phyloP scores from a whole-genome alignment of 2,329 filamentous ascomycete species.

The Blumeria hordei region DNA sequence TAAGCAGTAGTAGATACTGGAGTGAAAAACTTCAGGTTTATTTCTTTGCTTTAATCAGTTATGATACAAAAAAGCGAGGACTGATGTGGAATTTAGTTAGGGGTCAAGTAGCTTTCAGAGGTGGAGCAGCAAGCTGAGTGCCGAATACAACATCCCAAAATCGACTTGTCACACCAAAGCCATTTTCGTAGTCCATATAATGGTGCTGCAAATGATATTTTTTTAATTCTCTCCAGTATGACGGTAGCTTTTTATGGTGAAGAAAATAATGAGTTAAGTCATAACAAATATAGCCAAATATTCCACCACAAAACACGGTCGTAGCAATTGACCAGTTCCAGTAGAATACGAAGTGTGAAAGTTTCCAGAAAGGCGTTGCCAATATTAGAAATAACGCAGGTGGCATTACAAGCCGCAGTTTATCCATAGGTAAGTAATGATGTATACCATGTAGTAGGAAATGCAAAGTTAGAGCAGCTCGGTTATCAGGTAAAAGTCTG shows the following conservation, averaged over 20 bases:
- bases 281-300: slow-evolving; percentile 92
- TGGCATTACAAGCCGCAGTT: slow-evolving; percentile 90
- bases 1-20: too few relatives aligned
- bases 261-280: slow-evolving; percentile 97
- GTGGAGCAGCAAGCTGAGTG: slow-evolving; percentile 43
- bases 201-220: slow-evolving; percentile 95
- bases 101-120: neutral
- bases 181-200: slow-evolving; percentile 93
- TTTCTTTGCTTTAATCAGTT: too few relatives aligned
- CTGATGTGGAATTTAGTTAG: too few relatives aligned
- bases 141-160: slow-evolving; percentile 93
- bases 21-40: too few relatives aligned
- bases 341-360: slow-evolving; percentile 61
- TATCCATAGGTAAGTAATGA: slow-evolving; percentile 98
- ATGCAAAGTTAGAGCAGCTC: slow-evolving; percentile 63
- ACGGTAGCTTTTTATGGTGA: slow-evolving; percentile 76
- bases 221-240: slow-evolving; percentile 80
- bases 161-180: slow-evolving; percentile 84
- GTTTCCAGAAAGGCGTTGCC: slow-evolving; percentile 74
- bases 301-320: slow-evolving; percentile 63
- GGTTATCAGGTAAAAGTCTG: slow-evolving; percentile 76
- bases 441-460: slow-evolving; percentile 93
- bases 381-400: slow-evolving; percentile 66
- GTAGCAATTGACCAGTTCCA: slow-evolving; percentile 67
- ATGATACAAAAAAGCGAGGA: too few relatives aligned